Evolutionary conservation across 345 rosid genomes (phyloP).

Genomic region (Salix brachista): DNA sequence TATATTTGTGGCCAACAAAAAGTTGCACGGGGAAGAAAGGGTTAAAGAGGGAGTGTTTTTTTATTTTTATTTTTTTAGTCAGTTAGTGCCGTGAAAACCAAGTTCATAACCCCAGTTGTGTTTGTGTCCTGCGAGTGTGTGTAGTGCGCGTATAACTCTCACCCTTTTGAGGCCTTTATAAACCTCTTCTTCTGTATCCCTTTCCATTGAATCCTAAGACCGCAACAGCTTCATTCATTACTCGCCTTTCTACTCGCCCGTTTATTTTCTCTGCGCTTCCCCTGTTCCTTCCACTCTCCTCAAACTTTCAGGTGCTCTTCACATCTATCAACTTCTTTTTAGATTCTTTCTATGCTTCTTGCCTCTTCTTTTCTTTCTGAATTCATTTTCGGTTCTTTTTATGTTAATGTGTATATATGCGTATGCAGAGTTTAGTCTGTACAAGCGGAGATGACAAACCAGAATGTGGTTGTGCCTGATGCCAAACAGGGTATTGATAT

Average conservation of each 20-base stretch:
- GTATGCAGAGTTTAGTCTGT: not conserved
- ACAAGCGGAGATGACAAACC: slow-evolving; percentile 20
- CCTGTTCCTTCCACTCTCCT: not conserved
- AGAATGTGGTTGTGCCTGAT: slow-evolving; percentile 13
- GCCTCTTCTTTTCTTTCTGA: too few species aligned
- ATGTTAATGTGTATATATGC: not conserved
- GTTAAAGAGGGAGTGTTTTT: too few species aligned
- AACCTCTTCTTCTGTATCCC: not conserved
- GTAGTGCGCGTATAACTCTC: not conserved
- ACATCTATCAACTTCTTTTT: too few species aligned
- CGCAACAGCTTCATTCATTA: too few species aligned
- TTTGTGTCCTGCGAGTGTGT: too few species aligned
- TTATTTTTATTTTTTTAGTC: too few species aligned
- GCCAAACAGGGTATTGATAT: slow-evolving; percentile 1
- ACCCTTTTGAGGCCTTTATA: not conserved
- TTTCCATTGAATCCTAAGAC: slow-evolving; percentile 2
- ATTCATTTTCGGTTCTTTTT: not conserved
- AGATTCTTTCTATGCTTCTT: too few species aligned
- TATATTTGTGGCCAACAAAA: too few species aligned
- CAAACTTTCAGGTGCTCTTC: not conserved
- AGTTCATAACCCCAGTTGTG: too few species aligned
- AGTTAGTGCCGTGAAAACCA: too few species aligned
- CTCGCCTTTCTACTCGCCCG: not conserved
- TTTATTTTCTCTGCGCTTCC: not conserved
- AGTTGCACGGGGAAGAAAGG: not conserved